Conservation (phyloP, 2,329 filamentous ascomycete species). For the Monilinia laxa region DNA sequence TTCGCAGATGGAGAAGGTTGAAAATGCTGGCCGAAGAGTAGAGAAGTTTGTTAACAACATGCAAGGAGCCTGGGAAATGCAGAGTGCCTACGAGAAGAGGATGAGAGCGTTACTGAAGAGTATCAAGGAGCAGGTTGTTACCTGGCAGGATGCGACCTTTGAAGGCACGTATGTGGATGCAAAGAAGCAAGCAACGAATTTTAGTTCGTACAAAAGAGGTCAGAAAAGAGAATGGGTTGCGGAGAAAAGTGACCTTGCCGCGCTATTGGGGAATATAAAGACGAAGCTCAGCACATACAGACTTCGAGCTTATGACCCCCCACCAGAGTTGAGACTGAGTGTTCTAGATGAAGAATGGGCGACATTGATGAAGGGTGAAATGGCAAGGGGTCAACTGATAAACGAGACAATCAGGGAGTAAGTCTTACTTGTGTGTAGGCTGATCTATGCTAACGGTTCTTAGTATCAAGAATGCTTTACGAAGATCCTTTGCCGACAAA, state of each 20-base stretch:
- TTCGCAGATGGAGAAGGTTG: constrained; percentile 97
- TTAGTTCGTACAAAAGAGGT: constrained; percentile 85
- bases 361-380: constrained; percentile 76
- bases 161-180: constrained; percentile 91
- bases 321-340: constrained; percentile 77
- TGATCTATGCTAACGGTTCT: background rate
- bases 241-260: constrained; percentile 93
- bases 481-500: constrained; percentile 93
- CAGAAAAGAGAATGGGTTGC: constrained; percentile 95
- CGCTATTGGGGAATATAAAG: constrained; percentile 95
- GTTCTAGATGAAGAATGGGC: constrained; percentile 82
- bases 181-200: constrained; percentile 78
- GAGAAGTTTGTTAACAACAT: constrained; percentile 99
- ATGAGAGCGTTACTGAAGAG: constrained; percentile 79
- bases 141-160: constrained; percentile 79
- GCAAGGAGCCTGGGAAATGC: constrained; percentile 99
- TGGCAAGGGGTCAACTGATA: constrained; percentile 85
- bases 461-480: constrained; percentile 91
- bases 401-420: constrained; percentile 97
- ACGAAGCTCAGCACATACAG: constrained; percentile 96
- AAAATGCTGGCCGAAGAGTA: constrained; percentile 92
- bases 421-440: constrained; percentile 40
- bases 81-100: constrained; percentile 88
- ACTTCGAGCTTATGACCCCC: constrained; percentile 86
- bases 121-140: constrained; percentile 69